These are phyloP conservation scores for Debaryomyces coudertii DNA, from an alignment of 1,139 yeast species.

Conservation along the genomic window DNA sequence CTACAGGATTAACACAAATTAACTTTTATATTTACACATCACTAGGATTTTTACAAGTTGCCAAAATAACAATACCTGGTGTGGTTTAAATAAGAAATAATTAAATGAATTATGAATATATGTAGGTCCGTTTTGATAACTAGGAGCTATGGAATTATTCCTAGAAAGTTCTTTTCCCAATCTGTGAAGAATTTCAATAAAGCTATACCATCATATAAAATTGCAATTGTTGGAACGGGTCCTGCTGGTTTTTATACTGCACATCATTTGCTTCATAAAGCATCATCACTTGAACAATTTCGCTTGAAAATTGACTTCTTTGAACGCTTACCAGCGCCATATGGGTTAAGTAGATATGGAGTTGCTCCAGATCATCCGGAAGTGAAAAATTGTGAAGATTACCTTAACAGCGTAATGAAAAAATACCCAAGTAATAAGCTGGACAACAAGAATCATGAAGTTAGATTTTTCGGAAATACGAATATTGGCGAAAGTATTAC, in stretches of 20 bases:
- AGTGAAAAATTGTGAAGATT: conserved; percentile 86
- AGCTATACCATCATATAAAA: conserved; percentile 26
- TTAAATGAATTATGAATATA: neutral
- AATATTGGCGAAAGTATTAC: conserved; percentile 60
- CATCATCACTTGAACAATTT: conserved; percentile 30
- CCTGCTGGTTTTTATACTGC: conserved; percentile 97
- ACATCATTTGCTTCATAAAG: conserved; percentile 64
- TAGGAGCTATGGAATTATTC: neutral
- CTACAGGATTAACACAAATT: too few species aligned
- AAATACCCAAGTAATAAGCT: conserved; percentile 18
- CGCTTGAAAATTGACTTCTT: conserved; percentile 62
- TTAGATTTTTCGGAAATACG: conserved; percentile 77
- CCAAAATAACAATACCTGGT: neutral
- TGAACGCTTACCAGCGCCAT: conserved; percentile 88
- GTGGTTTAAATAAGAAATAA: neutral
- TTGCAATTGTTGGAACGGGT: conserved; percentile 91
- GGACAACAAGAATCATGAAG: conserved; percentile 31
- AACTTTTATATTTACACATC: too few species aligned
- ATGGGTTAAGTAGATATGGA: conserved; percentile 88
- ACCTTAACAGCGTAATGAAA: conserved; percentile 65
- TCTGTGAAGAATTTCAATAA: neutral
- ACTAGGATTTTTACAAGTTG: neutral
- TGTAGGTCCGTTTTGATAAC: neutral
- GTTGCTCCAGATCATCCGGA: conserved; percentile 99
- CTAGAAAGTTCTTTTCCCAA: conserved; percentile 1